phyloP scores from a whole-genome alignment of 2,329 filamentous ascomycete genomes.

The Cladosporium sp. region DNA sequence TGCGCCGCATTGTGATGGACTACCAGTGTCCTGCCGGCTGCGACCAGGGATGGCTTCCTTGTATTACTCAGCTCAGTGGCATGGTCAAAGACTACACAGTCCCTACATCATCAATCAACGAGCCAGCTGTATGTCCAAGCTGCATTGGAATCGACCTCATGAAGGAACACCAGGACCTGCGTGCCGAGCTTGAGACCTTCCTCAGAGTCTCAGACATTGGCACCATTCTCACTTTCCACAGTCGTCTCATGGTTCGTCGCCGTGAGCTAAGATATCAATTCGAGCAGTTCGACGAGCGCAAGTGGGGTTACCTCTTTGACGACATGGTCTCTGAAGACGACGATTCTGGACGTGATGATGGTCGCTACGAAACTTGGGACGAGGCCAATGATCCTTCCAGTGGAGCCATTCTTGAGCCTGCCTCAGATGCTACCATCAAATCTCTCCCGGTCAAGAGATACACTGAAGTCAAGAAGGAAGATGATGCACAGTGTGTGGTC shows the following conservation, averaged over 20 bases:
- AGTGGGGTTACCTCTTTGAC: slow-evolving; percentile 25
- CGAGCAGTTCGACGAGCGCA: slow-evolving; percentile 26
- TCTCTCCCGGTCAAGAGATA: slow-evolving; percentile 17
- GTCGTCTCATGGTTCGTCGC: slow-evolving; percentile 18
- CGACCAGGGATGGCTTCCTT: slow-evolving; percentile 20
- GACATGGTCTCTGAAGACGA: slow-evolving; percentile 20
- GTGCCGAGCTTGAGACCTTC: slow-evolving; percentile 14
- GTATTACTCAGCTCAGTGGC: slow-evolving; percentile 10
- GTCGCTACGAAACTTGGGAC: slow-evolving; percentile 20
- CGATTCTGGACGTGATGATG: slow-evolving; percentile 8
- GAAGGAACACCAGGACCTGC: slow-evolving; percentile 22
- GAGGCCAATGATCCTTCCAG: slow-evolving; percentile 25
- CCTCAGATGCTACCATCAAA: slow-evolving; percentile 18
- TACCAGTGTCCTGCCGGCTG: slow-evolving; percentile 17
- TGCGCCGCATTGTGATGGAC: slow-evolving; percentile 15
- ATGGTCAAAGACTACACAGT: slow-evolving; percentile 21
- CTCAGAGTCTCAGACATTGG: slow-evolving; percentile 8
- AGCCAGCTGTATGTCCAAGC: slow-evolving; percentile 23
- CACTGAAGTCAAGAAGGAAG: slow-evolving; percentile 13
- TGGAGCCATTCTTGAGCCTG: slow-evolving; percentile 14
- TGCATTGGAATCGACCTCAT: slow-evolving; percentile 24
- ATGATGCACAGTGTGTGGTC: slow-evolving; percentile 16
- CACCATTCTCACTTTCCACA: slow-evolving; percentile 16
- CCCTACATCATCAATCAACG: slow-evolving; percentile 13
- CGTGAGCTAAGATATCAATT: slow-evolving; percentile 17